These are phyloP conservation scores for Colletotrichum trifolii DNA, from an alignment of 2,329 filamentous ascomycete species.

Conservation along the genomic window DNA sequence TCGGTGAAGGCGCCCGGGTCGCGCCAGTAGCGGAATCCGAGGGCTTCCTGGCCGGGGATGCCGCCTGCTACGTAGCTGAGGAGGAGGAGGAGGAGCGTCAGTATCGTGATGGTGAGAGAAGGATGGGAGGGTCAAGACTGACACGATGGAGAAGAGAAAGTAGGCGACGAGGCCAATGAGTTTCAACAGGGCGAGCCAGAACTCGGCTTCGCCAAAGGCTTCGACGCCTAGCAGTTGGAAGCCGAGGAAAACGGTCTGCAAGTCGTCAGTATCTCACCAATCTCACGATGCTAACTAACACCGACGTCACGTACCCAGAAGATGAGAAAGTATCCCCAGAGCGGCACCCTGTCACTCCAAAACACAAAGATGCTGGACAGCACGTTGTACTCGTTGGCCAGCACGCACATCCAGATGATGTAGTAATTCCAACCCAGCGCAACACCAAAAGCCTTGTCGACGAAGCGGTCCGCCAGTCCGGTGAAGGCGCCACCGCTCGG, in stretches of 20 bases:
- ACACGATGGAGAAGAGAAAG: conserved; percentile 78
- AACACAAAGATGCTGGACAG: conserved; percentile 74
- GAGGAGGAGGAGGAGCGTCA: no score
- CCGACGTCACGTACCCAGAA: conserved; percentile 66
- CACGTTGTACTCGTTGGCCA: conserved; percentile 79
- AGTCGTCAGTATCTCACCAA: neutral
- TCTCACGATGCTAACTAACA: no score
- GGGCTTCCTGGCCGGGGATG: conserved; percentile 63
- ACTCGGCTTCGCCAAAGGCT: conserved; percentile 82
- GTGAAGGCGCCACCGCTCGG: conserved; percentile 78
- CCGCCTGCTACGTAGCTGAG: conserved; percentile 72
- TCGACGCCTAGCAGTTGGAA: conserved; percentile 79
- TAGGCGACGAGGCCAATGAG: conserved; percentile 76
- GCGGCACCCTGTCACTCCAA: conserved; percentile 70
- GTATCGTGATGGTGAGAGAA: neutral
- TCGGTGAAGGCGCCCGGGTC: conserved; percentile 76
- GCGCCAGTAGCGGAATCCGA: conserved; percentile 79
- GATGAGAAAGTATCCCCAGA: conserved; percentile 78
- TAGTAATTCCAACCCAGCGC: conserved; percentile 80
- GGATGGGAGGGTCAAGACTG: conserved; percentile 34
- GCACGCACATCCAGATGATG: conserved; percentile 73
- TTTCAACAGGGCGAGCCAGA: conserved; percentile 81
- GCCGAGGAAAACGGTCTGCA: conserved; percentile 65
- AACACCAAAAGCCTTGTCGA: conserved; percentile 76
- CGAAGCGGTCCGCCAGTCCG: conserved; percentile 76